phyloP scores from a whole-genome alignment of 257 asterid genomes.

The Orobanche coerulescens region DNA sequence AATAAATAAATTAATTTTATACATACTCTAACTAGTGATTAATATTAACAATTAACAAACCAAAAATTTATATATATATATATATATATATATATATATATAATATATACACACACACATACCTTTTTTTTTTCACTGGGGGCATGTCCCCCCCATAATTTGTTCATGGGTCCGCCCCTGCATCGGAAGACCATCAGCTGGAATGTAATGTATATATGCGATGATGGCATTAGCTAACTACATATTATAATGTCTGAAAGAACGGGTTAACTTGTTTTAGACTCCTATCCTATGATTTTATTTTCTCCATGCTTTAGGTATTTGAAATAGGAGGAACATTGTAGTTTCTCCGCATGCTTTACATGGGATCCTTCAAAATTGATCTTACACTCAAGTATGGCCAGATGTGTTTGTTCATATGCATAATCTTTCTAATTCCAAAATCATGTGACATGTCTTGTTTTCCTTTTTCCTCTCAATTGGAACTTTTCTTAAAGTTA shows the following conservation, averaged over 20 bases:
- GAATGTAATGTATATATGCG: not conserved
- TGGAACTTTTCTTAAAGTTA: not conserved
- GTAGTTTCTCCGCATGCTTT: not conserved
- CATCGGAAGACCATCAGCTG: constrained; percentile 7
- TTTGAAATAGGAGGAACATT: not conserved
- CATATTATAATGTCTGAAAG: not conserved
- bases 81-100: too few relatives aligned
- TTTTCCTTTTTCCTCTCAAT: not conserved
- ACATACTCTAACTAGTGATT: too few relatives aligned
- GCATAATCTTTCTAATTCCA: not conserved
- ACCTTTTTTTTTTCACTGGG: too few relatives aligned
- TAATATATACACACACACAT: too few relatives aligned
- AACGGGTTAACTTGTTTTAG: not conserved
- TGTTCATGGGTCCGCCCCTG: too few relatives aligned
- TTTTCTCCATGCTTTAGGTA: not conserved
- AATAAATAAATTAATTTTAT: too few relatives aligned
- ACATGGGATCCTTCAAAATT: not conserved
- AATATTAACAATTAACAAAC: too few relatives aligned
- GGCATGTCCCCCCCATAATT: too few relatives aligned
- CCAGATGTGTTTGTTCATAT: not conserved
- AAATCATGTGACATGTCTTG: constrained; percentile 6
- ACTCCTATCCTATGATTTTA: not conserved
- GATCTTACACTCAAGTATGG: constrained; percentile 4
- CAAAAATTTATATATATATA: too few relatives aligned
- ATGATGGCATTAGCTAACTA: constrained; percentile 3